A percentile compares a stretch with the other conserved stretches of the same genome.
These are phyloP conservation scores for Sanghuangporus baumii DNA, from an alignment of 1,284 basidiomycete species.

Conservation along the genomic window DNA sequence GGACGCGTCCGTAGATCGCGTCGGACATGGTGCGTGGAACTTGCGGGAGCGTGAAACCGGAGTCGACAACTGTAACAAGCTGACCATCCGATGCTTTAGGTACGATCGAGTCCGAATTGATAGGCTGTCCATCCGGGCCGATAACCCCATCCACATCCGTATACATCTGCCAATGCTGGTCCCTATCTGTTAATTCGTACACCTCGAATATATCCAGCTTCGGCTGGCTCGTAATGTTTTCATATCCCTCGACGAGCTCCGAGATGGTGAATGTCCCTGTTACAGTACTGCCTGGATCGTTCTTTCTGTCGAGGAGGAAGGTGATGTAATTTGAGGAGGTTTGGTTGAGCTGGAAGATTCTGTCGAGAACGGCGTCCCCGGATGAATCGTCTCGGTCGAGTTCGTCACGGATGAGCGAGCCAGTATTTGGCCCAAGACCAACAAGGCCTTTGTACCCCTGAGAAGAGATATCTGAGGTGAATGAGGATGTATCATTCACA, in stretches of 20 bases:
- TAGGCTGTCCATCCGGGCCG: conserved; percentile 64
- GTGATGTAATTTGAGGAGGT: conserved; percentile 60
- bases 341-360: conserved; percentile 54
- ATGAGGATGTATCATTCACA: conserved; percentile 58
- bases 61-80: conserved; percentile 70
- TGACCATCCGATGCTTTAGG: conserved; percentile 55
- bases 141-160: conserved; percentile 61
- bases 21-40: conserved; percentile 71
- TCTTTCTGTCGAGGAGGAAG: conserved; percentile 56
- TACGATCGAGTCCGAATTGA: conserved; percentile 58
- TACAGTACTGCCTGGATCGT: conserved; percentile 37
- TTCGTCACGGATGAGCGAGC: conserved; percentile 57
- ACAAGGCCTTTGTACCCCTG: conserved; percentile 68
- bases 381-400: conserved; percentile 34
- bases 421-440: conserved; percentile 69
- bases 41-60: conserved; percentile 55
- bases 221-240: conserved; percentile 55
- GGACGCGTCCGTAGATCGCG: conserved; percentile 74
- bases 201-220: conserved; percentile 64
- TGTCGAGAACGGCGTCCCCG: conserved; percentile 52
- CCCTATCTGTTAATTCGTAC: conserved; percentile 43
- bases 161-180: conserved; percentile 75
- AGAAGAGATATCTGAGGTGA: conserved; percentile 52
- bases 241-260: conserved; percentile 49
- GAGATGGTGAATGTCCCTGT: conserved; percentile 56